Base-by-base conservation (phyloP, 352 stramenopile genomes). In the Pseudoperonospora humuli region DNA sequence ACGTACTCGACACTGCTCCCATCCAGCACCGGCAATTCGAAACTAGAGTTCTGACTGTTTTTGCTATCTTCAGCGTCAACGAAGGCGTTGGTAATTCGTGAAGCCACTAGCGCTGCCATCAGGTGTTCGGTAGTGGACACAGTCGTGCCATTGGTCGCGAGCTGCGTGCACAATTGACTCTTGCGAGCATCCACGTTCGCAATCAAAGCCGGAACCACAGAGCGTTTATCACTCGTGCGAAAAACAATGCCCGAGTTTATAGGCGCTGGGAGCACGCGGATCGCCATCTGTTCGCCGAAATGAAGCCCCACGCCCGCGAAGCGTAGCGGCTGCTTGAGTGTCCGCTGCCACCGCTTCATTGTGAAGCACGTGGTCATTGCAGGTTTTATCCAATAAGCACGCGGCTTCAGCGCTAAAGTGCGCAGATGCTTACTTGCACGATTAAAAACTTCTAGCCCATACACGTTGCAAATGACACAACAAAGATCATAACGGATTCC, bases 1-100 rank as follows among this genome's bases (percentile, higher is more conserved):
- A 75, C 39, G 42, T 75, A 84, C 17, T 64, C 34, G 8, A 58
- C 19, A 41, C 70, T 82, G 45, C 71, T 86, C 7, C 76, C 76
- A 37, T 88, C 76, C 23, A 88, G 53, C 38, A 86, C 70, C 3
- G 76, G 76, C 26, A 88, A 23, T 49, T 88, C 76, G 4, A 72
- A 39, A 5, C 37, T 54, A 11, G 13, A 28, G 14, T 5, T 11
- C 4, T 52, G 31, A 3, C 40, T 19, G 7, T 42, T 7, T n/a
- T 29, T 14, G n/a, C n/a, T n/a, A 0, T 21, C 36, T 36, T 64
- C 50, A 29, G 79, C 45, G 7, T 75, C 55, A 0, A 89, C 49
- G 23, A 61, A 55, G 9, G 57, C 64, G 41, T 81, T 79, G 1
- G 56, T 63, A 20, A 89, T 37, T 15, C 62, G 50, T 11, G 61